phyloP scores from a whole-genome alignment of 1,284 basidiomycete species.

The Austroboletus rostrupii region DNA sequence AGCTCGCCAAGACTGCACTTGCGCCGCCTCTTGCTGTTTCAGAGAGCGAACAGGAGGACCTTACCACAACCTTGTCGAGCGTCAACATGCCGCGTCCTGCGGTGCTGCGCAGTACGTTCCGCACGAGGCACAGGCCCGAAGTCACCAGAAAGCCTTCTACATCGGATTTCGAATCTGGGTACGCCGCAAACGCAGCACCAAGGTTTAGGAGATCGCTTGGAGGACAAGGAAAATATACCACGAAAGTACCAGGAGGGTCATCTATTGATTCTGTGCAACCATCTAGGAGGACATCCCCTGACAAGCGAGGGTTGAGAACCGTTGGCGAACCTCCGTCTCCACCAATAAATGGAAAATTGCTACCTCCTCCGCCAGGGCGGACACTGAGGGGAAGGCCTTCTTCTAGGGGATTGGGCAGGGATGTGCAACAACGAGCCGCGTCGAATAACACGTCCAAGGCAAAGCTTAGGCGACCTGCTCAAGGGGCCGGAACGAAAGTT shows the following conservation, averaged over 20 bases:
- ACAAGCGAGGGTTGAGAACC: constrained; percentile 50
- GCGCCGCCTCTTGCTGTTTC: constrained; percentile 53
- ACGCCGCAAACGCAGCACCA: constrained; percentile 83
- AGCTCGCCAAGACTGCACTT: constrained; percentile 65
- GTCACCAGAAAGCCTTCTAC: constrained; percentile 55
- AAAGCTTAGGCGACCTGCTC: constrained; percentile 49
- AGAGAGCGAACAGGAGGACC: constrained; percentile 70
- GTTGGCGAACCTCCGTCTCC: constrained; percentile 39
- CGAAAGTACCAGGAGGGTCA: constrained; percentile 43
- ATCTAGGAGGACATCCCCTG: constrained; percentile 67
- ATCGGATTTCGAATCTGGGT: constrained; percentile 86
- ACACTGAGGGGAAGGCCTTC: constrained; percentile 39
- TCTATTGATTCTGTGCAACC: constrained; percentile 53
- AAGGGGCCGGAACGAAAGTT: constrained; percentile 57
- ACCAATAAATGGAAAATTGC: constrained; percentile 36
- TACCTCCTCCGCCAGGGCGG: constrained; percentile 25
- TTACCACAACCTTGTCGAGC: constrained; percentile 25
- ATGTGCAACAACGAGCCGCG: constrained; percentile 47
- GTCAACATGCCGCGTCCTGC: constrained; percentile 25
- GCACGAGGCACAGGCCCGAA: constrained; percentile 47
- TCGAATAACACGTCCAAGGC: constrained; percentile 40
- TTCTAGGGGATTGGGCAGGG: constrained; percentile 42
- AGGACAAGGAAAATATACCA: constrained; percentile 43
- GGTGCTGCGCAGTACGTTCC: constrained; percentile 35
- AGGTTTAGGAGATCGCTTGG: constrained; percentile 42